phyloP scores from a whole-genome alignment of 2,329 filamentous ascomycete species.

The Didymosphaeria variabile region DNA sequence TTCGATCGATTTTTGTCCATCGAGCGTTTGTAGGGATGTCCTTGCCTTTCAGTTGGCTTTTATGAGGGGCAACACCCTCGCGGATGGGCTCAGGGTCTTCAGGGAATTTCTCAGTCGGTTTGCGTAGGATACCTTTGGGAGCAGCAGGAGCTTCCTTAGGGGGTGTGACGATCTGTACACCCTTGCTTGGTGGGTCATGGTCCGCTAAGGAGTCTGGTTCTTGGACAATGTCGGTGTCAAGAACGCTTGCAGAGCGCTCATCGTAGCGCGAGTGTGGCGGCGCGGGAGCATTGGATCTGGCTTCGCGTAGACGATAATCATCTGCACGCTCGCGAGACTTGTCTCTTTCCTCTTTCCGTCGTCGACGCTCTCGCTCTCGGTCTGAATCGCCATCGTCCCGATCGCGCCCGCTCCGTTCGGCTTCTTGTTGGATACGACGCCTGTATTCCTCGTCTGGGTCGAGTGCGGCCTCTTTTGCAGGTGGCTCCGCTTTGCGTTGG shows the following conservation, averaged over 20 bases:
- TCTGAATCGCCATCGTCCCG: conserved; percentile 45
- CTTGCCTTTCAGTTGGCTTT: conserved; percentile 77
- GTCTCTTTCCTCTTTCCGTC: conserved; percentile 45
- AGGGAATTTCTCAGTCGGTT: conserved; percentile 82
- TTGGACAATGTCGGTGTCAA: conserved; percentile 42
- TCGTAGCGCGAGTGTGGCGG: conserved; percentile 36
- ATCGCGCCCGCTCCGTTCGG: conserved; percentile 48
- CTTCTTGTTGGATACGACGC: conserved; percentile 57
- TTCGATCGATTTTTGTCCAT: conserved; percentile 92
- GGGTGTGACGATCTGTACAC: conserved; percentile 72
- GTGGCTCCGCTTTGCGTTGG: conserved; percentile 44
- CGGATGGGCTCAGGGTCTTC: conserved; percentile 84
- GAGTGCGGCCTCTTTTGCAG: conserved; percentile 40
- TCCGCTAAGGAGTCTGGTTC: conserved; percentile 43
- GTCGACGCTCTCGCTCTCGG: conserved; percentile 44
- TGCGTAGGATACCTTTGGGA: conserved; percentile 82
- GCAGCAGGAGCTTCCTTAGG: conserved; percentile 73
- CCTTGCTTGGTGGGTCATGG: conserved; percentile 39
- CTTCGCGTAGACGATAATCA: conserved; percentile 32
- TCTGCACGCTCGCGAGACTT: conserved; percentile 38
- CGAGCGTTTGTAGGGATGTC: conserved; percentile 78
- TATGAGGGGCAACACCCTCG: conserved; percentile 92
- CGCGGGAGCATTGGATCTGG: conserved; percentile 30
- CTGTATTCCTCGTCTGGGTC: conserved; percentile 63
- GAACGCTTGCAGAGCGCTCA: conserved; percentile 40